Base-by-base conservation (phyloP, 768 basidiomycete species). In the Pleurotus giganteus region DNA sequence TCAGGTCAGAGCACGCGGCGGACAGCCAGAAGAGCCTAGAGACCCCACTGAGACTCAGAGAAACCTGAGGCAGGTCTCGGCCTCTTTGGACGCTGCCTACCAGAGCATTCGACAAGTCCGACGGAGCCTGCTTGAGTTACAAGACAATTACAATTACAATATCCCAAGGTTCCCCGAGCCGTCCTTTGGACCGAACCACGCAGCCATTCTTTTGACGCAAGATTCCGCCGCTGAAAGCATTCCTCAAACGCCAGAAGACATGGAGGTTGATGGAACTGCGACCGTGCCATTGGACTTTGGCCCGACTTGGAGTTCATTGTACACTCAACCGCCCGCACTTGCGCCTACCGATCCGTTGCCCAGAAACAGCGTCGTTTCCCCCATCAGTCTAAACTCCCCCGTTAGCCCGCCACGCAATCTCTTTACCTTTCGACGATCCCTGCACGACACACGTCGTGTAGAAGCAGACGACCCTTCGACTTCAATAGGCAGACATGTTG, bases 91-190 rank as follows among this genome's bases (percentile, higher is more conserved):
- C 52, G 74, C 76, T 31, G 83, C 81, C 19, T 82, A 80, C 65
- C 74, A 71, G 58, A 76, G 80, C 43, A 79, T 85, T 62, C 74
- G 76, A 46, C 77, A 79, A 65, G 75, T 84, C 47, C 76, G 83
- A 56, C 75, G 74, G 27, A 81, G 72, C 58, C 72, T 85, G 31
- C 66, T 76, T 47, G 71, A 73, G 56, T 66, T 82, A 15, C 66
- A 74, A 5, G 73, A 74, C n/a, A 59, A 31, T 52, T 57, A 55
- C 29, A 57, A 12, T 52, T 53, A 19, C 54, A 53, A 47, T 56
- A 61, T 45, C 29, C 43, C 47, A 43, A 26, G 47, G 55, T 46
- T 41, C 43, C 53, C 31, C 59, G 62, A 57, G 58, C 70, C 61
- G 64, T 62, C 58, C 56, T 66, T 80, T 57, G 71, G 73, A 47